phyloP scores from a whole-genome alignment of 2,329 filamentous ascomycete genomes.

The Epichloe gansuensis region DNA sequence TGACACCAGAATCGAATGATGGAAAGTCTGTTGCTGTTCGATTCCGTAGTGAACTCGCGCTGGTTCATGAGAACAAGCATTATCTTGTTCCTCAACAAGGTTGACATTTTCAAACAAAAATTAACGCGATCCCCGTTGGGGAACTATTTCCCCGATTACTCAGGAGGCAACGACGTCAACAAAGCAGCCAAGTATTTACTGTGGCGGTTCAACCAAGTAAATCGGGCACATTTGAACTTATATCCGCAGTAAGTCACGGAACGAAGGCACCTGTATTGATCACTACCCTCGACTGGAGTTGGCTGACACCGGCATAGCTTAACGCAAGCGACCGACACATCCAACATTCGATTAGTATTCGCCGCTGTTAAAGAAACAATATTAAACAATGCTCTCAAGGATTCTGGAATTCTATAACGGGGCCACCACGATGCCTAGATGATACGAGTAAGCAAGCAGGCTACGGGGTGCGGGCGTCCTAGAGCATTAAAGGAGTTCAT shows the following conservation, averaged over 20 bases:
- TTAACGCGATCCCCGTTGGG: conserved; percentile 76
- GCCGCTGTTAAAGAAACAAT: conserved; percentile 98
- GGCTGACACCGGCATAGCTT: conserved; percentile 42
- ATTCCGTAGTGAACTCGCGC: conserved; percentile 95
- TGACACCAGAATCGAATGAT: conserved; percentile 89
- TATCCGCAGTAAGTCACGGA: conserved; percentile 77
- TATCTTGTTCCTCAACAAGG: conserved; percentile 97
- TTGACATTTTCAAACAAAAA: conserved; percentile 95
- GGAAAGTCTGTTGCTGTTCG: conserved; percentile 91
- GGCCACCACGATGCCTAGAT: conserved; percentile 5
- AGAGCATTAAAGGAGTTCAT: conserved; percentile 11
- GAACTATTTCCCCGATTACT: conserved; percentile 97
- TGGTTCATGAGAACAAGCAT: conserved; percentile 99
- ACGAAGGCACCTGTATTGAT: background rate
- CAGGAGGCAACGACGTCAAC: conserved; percentile 93
- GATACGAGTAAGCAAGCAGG: conserved; percentile 7
- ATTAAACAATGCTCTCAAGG: conserved; percentile 92
- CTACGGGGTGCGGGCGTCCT: conserved; percentile 11
- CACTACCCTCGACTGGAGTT: background rate
- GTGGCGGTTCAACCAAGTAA: conserved; percentile 98
- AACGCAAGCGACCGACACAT: conserved; percentile 97
- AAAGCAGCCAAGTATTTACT: conserved; percentile 94
- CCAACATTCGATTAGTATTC: conserved; percentile 95
- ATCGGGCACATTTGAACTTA: conserved; percentile 86
- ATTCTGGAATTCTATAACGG: conserved; percentile 81